A percentile compares a stretch with the other conserved stretches of the same genome.
Conservation (phyloP, 106 monocot species). For the Acanthochlamys bracteata region DNA sequence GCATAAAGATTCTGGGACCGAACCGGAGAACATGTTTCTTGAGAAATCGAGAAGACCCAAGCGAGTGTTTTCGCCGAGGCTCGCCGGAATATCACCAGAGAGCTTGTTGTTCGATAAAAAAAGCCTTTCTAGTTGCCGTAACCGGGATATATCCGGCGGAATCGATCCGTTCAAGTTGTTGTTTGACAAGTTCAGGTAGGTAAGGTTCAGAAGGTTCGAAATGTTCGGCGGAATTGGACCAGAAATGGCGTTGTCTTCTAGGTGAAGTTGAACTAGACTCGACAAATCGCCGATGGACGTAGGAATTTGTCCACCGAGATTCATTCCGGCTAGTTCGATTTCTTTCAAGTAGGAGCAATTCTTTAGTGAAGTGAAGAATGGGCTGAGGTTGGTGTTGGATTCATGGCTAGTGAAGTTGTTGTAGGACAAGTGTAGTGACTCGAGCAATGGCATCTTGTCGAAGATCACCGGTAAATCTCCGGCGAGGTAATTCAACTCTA, state of each 20-base stretch:
- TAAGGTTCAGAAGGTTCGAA: slow-evolving; percentile 69
- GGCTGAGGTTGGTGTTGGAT: slow-evolving; percentile 17
- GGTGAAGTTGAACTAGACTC: slow-evolving; percentile 42
- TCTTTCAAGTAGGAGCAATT: slow-evolving; percentile 28
- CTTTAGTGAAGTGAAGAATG: slow-evolving; percentile 33
- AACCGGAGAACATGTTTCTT: slow-evolving; percentile 42
- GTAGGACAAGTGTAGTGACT: slow-evolving; percentile 32
- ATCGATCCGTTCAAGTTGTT: slow-evolving; percentile 72
- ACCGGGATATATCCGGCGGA: slow-evolving; percentile 43
- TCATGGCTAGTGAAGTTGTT: slow-evolving; percentile 36
- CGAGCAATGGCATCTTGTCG: slow-evolving; percentile 10
- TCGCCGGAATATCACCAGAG: slow-evolving; percentile 49
- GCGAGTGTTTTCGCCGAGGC: slow-evolving; percentile 37
- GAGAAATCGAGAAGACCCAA: slow-evolving; percentile 68
- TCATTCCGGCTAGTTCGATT: slow-evolving; percentile 28
- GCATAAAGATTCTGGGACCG: slow-evolving; percentile 46
- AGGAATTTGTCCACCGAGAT: slow-evolving; percentile 34
- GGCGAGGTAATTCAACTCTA: slow-evolving; percentile 23
- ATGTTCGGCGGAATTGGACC: slow-evolving; percentile 65
- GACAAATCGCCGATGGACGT: slow-evolving; percentile 38
- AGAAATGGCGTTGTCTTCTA: slow-evolving; percentile 53
- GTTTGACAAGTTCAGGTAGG: slow-evolving; percentile 65
- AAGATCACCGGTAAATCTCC: slow-evolving; percentile 33
- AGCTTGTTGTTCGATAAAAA: slow-evolving; percentile 60
- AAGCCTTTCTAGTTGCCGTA: slow-evolving; percentile 42